phyloP scores from a whole-genome alignment of 345 rosid genomes.

The Syzygium oleosum region DNA sequence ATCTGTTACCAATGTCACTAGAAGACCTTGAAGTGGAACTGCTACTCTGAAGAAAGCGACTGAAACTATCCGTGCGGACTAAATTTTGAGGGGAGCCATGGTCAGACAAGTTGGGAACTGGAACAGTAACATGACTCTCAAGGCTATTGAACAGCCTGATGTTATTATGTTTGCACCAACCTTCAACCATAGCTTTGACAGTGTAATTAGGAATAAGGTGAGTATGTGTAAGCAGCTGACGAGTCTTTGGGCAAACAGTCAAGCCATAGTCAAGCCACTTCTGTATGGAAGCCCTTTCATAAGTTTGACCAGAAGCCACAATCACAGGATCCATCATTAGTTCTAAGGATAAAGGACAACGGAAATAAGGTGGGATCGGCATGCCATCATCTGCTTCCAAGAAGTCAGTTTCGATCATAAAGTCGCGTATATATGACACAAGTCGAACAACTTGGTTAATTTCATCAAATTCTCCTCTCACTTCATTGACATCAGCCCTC shows the following conservation, averaged over 20 bases:
- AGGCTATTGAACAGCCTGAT: conserved; percentile 22
- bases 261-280: conserved; percentile 82
- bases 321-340: conserved; percentile 94
- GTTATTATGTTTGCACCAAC: conserved; percentile 73
- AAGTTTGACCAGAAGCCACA: conserved; percentile 94
- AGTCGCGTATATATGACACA: conserved; percentile 52
- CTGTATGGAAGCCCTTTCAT: conserved; percentile 77
- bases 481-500: conserved; percentile 21
- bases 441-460: conserved; percentile 44
- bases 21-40: conserved; percentile 59
- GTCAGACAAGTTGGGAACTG: conserved; percentile 29
- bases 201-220: conserved; percentile 86
- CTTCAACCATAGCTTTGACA: conserved; percentile 82
- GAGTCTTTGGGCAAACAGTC: conserved; percentile 82
- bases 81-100: conserved; percentile 40
- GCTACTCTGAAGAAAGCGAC: conserved; percentile 37
- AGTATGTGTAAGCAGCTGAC: conserved; percentile 49
- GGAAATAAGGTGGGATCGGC: conserved; percentile 65
- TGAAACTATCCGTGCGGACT: conserved; percentile 38
- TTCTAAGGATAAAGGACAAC: conserved; percentile 80
- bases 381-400: conserved; percentile 50
- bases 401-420: conserved; percentile 46
- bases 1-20: conserved; percentile 42
- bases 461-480: conserved; percentile 28
- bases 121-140: conserved; percentile 17